These are phyloP conservation scores for Primulina tabacum DNA, from an alignment of 257 asterid species.

Conservation along the genomic window DNA sequence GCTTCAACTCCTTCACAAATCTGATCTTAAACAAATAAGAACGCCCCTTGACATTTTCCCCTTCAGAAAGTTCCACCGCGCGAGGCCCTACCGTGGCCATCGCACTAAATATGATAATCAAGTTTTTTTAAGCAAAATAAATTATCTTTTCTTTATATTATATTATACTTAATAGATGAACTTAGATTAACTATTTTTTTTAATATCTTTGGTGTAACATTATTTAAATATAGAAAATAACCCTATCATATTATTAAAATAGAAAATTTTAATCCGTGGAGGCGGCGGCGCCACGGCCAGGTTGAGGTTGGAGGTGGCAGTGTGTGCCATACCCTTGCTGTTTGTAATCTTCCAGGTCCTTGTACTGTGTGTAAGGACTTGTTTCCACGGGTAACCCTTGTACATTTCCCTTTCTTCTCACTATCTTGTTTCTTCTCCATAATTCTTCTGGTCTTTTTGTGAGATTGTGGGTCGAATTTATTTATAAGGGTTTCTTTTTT, in stretches of 20 bases:
- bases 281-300: slow-evolving; percentile 82
- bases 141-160: too few species aligned
- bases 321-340: slow-evolving; percentile 69
- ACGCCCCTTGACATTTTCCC: slow-evolving; percentile 35
- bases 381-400: slow-evolving; percentile 67
- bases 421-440: slow-evolving; percentile 39
- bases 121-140: too few species aligned
- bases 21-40: slow-evolving; percentile 38
- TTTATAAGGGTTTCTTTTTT: not conserved
- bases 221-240: too few species aligned
- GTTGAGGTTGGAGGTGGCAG: slow-evolving; percentile 68
- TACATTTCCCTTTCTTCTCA: slow-evolving; percentile 19
- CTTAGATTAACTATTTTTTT: too few species aligned
- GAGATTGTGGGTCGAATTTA: not conserved
- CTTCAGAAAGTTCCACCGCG: slow-evolving; percentile 27
- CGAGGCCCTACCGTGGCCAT: too few species aligned
- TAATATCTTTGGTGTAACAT: too few species aligned
- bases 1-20: slow-evolving; percentile 39
- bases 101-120: too few species aligned
- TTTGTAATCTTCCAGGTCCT: slow-evolving; percentile 88
- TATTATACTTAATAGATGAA: too few species aligned
- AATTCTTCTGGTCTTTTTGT: not conserved
- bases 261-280: slow-evolving; percentile 54
- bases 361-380: slow-evolving; percentile 82
- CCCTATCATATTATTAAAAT: too few species aligned